Percentiles rank a stretch among this genome's conserved stretches.
These are phyloP conservation scores for Trichoderma sp. DNA, from an alignment of 2,329 filamentous ascomycete genomes.

Conservation along the genomic window DNA sequence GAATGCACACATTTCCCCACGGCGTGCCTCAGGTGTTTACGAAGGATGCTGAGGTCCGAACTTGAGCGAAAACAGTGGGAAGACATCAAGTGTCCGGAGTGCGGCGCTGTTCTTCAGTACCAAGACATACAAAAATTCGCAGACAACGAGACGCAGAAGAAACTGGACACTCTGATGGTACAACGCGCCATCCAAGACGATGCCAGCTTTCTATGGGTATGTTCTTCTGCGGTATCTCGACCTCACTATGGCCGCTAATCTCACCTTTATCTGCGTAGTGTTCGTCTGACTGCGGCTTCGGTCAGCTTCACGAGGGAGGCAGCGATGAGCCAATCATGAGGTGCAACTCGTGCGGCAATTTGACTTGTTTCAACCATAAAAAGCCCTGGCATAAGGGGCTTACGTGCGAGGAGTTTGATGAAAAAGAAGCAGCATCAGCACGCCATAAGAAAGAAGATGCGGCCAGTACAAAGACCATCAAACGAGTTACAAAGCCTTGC, in stretches of 20 bases:
- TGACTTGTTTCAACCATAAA: slow-evolving; percentile 11
- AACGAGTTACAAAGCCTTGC: background rate
- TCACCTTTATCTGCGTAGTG: background rate
- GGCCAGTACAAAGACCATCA: background rate
- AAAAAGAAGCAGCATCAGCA: background rate
- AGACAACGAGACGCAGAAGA: background rate
- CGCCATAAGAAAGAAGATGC: background rate
- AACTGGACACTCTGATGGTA: background rate
- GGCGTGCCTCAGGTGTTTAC: background rate
- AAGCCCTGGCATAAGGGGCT: slow-evolving; percentile 7
- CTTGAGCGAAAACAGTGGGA: slow-evolving; percentile 1
- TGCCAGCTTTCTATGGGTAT: slow-evolving; percentile 11
- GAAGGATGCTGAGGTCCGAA: background rate
- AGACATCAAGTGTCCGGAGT: slow-evolving; percentile 10
- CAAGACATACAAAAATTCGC: slow-evolving; percentile 1
- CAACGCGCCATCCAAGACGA: background rate
- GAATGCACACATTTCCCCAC: slow-evolving; percentile 3
- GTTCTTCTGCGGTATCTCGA: background rate
- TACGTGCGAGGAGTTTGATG: slow-evolving; percentile 15
- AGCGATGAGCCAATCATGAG: background rate
- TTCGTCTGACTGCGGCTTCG: slow-evolving; percentile 11
- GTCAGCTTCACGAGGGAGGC: slow-evolving; percentile 15
- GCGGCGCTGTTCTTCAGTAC: background rate
- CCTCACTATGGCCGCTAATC: background rate
- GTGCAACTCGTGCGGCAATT: slow-evolving; percentile 4